Evolutionary conservation across 225 moss, liverwort and hornwort species (phyloP).

Genomic region (Sphagnum contortum): DNA sequence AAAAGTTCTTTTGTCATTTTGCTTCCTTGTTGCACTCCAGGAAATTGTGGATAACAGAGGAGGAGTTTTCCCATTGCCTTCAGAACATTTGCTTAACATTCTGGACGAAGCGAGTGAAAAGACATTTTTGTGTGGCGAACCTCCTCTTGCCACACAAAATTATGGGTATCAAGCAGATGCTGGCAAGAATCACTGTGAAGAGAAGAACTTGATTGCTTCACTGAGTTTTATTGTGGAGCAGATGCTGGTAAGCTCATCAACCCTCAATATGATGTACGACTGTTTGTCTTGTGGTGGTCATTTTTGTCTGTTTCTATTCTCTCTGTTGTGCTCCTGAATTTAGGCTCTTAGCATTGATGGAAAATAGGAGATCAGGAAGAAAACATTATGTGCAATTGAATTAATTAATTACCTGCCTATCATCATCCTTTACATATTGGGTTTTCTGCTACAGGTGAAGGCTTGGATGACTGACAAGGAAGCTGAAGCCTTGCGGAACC

Average conservation of each 20-base stretch:
- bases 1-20: too few relatives aligned
- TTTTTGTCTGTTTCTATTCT: too few relatives aligned
- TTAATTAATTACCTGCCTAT: too few relatives aligned
- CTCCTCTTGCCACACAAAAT: conserved; percentile 21
- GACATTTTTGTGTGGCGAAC: conserved; percentile 55
- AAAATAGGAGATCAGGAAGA: too few relatives aligned
- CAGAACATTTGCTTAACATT: conserved; percentile 42
- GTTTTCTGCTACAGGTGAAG: conserved; percentile 36
- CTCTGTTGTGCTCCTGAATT: too few relatives aligned
- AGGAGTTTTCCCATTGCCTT: conserved; percentile 15
- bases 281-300: too few relatives aligned
- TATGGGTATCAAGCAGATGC: conserved; percentile 42
- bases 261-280: too few relatives aligned
- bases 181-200: conserved; percentile 51
- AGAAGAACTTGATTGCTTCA: conserved; percentile 60
- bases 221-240: conserved; percentile 69
- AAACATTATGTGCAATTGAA: too few relatives aligned
- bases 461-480: conserved; percentile 92
- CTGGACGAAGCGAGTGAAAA: conserved; percentile 80
- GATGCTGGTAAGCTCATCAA: conserved; percentile 34
- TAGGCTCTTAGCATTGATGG: too few relatives aligned
- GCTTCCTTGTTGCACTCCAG: conserved; percentile 12
- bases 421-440: too few relatives aligned
- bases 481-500: conserved; percentile 57
- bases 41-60: conserved; percentile 43